These are phyloP conservation scores for Pyrenophora teres DNA, from an alignment of 2,329 filamentous ascomycete species.

Conservation along the genomic window DNA sequence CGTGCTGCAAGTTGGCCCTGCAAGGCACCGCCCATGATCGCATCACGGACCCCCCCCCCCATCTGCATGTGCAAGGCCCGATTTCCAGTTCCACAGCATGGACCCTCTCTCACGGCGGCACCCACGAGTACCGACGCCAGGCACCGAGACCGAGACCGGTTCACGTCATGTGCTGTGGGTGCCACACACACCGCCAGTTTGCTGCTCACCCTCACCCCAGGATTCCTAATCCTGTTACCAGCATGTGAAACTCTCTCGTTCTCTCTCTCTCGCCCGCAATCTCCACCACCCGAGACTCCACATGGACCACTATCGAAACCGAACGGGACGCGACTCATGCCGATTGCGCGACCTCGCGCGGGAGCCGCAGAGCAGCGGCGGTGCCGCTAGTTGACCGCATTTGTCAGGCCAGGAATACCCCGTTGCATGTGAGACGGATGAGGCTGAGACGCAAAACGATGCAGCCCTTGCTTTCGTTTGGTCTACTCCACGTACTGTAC, in stretches of 20 bases:
- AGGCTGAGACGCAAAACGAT: conserved; percentile 5
- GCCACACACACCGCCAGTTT: conserved; percentile 13
- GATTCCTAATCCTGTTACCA: background rate
- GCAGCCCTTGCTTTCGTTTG: background rate
- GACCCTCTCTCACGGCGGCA: too few species aligned
- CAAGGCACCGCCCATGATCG: background rate
- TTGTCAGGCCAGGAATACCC: conserved; percentile 15
- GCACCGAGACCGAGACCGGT: background rate
- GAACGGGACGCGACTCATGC: conserved; percentile 8
- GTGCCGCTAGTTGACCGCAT: conserved; percentile 6
- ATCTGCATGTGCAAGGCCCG: background rate
- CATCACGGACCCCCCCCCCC: background rate
- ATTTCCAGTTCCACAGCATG: background rate
- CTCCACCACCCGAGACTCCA: conserved; percentile 1
- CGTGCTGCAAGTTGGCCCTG: background rate
- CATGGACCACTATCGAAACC: conserved; percentile 7
- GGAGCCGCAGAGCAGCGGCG: conserved; percentile 4
- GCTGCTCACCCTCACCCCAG: background rate
- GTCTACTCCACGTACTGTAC: too few species aligned
- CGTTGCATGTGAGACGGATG: conserved; percentile 16
- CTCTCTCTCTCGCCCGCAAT: background rate
- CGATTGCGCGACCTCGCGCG: conserved; percentile 1
- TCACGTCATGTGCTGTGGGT: too few species aligned
- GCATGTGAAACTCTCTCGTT: conserved; percentile 4
- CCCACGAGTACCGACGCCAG: background rate